Conservation (phyloP, 345 rosid species). For the Pugionium cornutum region DNA sequence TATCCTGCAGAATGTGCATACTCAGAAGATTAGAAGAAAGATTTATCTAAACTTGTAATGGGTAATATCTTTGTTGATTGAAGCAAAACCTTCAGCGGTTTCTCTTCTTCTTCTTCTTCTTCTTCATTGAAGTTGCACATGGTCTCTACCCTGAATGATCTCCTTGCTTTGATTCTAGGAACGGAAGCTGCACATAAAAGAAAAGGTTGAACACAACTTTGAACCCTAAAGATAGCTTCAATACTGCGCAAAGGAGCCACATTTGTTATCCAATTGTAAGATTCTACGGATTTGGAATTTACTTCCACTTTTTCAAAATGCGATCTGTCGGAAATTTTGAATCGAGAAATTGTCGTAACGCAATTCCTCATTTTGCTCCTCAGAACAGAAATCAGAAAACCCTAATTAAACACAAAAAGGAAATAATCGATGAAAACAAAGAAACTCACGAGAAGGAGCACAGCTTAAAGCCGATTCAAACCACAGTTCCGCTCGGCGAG, state of each 20-base stretch:
- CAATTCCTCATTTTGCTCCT: slow-evolving; percentile 15
- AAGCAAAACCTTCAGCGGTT: slow-evolving; percentile 53
- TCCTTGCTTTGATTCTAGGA: slow-evolving; percentile 72
- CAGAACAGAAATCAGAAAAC: background rate
- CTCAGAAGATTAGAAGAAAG: slow-evolving; percentile 14
- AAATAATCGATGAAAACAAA: background rate
- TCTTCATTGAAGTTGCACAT: slow-evolving; percentile 81
- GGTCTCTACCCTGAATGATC: slow-evolving; percentile 66
- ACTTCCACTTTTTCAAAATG: background rate
- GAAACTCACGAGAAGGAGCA: slow-evolving; percentile 88
- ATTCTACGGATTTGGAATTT: background rate
- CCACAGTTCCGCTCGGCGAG: slow-evolving; percentile 81
- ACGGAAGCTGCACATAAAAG: slow-evolving; percentile 62
- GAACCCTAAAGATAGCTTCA: background rate
- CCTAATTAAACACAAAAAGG: slow-evolving; percentile 1
- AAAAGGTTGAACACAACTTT: background rate
- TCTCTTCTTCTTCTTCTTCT: slow-evolving; percentile 43
- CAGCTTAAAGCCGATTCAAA: slow-evolving; percentile 66
- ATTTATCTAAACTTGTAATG: background rate
- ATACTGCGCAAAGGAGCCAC: background rate
- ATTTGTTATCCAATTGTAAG: background rate
- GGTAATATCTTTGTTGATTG: background rate
- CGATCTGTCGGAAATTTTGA: background rate
- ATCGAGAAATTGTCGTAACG: background rate
- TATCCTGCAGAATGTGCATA: slow-evolving; percentile 22